phyloP scores from a whole-genome alignment of 208 protist species.

The Acanthamoeba castellanii region DNA sequence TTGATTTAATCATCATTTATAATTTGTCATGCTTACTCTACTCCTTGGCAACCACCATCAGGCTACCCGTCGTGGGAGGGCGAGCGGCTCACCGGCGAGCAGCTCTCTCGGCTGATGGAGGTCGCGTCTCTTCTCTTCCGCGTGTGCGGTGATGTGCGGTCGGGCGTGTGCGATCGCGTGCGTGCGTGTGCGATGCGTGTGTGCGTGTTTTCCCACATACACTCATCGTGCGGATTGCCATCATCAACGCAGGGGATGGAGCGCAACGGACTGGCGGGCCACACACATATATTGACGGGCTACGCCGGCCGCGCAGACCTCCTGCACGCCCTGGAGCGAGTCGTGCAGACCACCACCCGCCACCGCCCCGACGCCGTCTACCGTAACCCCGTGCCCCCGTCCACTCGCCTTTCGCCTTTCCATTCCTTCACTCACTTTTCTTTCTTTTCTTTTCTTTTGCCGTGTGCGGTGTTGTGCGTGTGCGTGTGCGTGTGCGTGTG shows the following conservation, averaged over 20 bases:
- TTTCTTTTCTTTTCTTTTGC: neutral
- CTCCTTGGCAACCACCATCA: neutral
- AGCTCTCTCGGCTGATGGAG: neutral
- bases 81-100: slow-evolving; percentile 19
- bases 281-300: neutral
- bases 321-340: slow-evolving; percentile 88
- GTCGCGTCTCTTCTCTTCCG: neutral
- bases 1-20: no score
- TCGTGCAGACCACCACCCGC: slow-evolving; percentile 87
- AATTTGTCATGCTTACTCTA: neutral
- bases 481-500: neutral
- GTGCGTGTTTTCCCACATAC: neutral
- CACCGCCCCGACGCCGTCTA: neutral
- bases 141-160: no score
- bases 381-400: no score
- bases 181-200: no score
- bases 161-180: no score
- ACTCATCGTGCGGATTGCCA: neutral
- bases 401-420: no score
- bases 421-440: no score
- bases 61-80: slow-evolving; percentile 32
- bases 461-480: neutral
- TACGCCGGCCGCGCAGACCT: slow-evolving; percentile 91
- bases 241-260: neutral
- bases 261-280: neutral